Percentiles rank a stretch among this genome's conserved stretches.
phyloP scores from a whole-genome alignment of 2,329 filamentous ascomycete species.

The Anisogramma anomala region DNA sequence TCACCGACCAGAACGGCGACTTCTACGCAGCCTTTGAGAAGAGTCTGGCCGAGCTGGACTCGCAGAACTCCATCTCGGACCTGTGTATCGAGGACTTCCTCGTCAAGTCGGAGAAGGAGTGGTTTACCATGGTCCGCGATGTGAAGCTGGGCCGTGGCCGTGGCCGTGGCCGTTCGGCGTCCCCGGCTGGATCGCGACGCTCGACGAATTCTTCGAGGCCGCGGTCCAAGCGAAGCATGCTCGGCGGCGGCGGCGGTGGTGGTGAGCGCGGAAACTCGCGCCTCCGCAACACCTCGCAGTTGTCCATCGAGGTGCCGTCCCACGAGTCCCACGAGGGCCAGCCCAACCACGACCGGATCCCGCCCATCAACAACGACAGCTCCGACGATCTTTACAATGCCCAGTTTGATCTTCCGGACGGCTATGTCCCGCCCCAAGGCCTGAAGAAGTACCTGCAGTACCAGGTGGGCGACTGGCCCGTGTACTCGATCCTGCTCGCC shows the following conservation, averaged over 20 bases:
- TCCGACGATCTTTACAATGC: conserved; percentile 7
- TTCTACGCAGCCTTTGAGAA: conserved; percentile 49
- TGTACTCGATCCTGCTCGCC: conserved; percentile 47
- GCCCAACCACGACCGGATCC: too few species aligned
- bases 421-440: conserved; percentile 48
- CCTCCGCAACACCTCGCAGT: conserved; percentile 3
- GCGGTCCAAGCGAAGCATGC: conserved; percentile 18
- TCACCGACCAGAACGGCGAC: conserved; percentile 51
- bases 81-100: conserved; percentile 56
- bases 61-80: conserved; percentile 43
- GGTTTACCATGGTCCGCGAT: conserved; percentile 48
- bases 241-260: not conserved
- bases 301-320: conserved; percentile 1
- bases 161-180: conserved; percentile 3
- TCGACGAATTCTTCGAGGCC: conserved; percentile 21
- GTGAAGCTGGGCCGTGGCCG: conserved; percentile 45
- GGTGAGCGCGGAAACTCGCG: conserved; percentile 2
- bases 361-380: not conserved
- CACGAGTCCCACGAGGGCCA: too few species aligned
- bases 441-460: conserved; percentile 31
- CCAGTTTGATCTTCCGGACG: conserved; percentile 11
- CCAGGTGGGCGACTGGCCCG: conserved; percentile 44
- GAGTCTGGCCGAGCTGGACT: conserved; percentile 40
- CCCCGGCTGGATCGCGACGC: conserved; percentile 6
- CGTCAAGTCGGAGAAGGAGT: conserved; percentile 54